Conservation (phyloP, 2,329 filamentous ascomycete species). For the Fusarium pseudoanthophilum region DNA sequence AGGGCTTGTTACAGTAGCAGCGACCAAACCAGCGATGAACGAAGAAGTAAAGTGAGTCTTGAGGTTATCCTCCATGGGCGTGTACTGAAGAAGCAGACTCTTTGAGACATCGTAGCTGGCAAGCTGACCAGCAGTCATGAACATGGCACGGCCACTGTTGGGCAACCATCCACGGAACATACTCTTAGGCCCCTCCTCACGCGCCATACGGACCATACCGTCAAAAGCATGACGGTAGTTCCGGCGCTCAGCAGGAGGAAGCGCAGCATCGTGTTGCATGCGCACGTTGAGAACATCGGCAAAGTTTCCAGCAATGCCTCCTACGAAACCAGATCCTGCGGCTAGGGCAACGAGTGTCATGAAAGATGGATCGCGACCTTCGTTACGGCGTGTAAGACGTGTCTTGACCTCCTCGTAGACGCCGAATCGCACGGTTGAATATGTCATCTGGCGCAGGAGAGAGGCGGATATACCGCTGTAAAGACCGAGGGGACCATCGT, state of each 20-base stretch:
- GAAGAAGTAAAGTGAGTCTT: constrained; percentile 82
- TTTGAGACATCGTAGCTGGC: constrained; percentile 90
- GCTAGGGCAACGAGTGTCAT: constrained; percentile 85
- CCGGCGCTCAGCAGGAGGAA: constrained; percentile 77
- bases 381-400: constrained; percentile 61
- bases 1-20: constrained; percentile 85
- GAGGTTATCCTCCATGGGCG: constrained; percentile 75
- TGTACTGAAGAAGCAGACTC: constrained; percentile 71
- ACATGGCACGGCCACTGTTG: constrained; percentile 81
- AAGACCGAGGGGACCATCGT: constrained; percentile 80
- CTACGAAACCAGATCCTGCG: constrained; percentile 83
- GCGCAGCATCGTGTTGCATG: constrained; percentile 92
- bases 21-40: constrained; percentile 82
- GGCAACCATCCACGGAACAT: constrained; percentile 89
- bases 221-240: constrained; percentile 93
- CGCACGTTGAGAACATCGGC: constrained; percentile 97
- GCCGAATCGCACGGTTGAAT: constrained; percentile 95
- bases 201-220: constrained; percentile 86
- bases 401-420: constrained; percentile 94
- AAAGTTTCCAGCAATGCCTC: constrained; percentile 91
- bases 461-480: constrained; percentile 95
- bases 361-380: constrained; percentile 69
- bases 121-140: constrained; percentile 88
- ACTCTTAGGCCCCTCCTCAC: constrained; percentile 79
- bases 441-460: constrained; percentile 91